phyloP scores from a whole-genome alignment of 768 basidiomycete species.

The Dioszegia crocea region DNA sequence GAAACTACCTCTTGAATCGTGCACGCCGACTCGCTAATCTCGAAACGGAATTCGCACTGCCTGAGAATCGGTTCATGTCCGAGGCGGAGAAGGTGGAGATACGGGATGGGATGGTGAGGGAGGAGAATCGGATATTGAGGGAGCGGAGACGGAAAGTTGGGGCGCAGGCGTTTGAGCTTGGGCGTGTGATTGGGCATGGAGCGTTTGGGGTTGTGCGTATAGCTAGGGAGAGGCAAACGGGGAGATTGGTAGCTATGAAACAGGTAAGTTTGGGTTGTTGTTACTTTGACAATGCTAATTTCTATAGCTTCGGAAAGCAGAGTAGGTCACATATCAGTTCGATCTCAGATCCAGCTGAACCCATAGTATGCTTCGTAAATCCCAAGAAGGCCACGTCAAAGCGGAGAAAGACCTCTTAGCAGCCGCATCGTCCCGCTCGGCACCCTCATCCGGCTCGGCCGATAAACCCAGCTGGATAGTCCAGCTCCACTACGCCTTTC shows the following conservation, averaged over 20 bases:
- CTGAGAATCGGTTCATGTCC: slow-evolving; percentile 54
- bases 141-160: slow-evolving; percentile 77
- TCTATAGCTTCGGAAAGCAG: slow-evolving; percentile 45
- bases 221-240: slow-evolving; percentile 73
- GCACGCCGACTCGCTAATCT: slow-evolving; percentile 80
- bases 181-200: slow-evolving; percentile 93
- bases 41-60: slow-evolving; percentile 68
- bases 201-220: slow-evolving; percentile 95
- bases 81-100: slow-evolving; percentile 69
- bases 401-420: slow-evolving; percentile 92
- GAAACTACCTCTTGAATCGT: slow-evolving; percentile 74
- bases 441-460: slow-evolving; percentile 54
- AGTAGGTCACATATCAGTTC: slow-evolving; percentile 29
- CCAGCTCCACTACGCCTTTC: slow-evolving; percentile 69
- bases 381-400: slow-evolving; percentile 94
- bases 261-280: slow-evolving; percentile 58
- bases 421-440: slow-evolving; percentile 61
- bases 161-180: slow-evolving; percentile 75
- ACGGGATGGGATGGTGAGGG: slow-evolving; percentile 63
- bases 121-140: slow-evolving; percentile 77
- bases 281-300: not conserved
- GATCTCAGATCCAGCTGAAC: not conserved
- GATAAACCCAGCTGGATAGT: slow-evolving; percentile 78
- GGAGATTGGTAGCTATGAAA: slow-evolving; percentile 91
- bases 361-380: slow-evolving; percentile 79